Conservation (phyloP, 2,329 filamentous ascomycete genomes). For the Stemphylium lycopersici region DNA sequence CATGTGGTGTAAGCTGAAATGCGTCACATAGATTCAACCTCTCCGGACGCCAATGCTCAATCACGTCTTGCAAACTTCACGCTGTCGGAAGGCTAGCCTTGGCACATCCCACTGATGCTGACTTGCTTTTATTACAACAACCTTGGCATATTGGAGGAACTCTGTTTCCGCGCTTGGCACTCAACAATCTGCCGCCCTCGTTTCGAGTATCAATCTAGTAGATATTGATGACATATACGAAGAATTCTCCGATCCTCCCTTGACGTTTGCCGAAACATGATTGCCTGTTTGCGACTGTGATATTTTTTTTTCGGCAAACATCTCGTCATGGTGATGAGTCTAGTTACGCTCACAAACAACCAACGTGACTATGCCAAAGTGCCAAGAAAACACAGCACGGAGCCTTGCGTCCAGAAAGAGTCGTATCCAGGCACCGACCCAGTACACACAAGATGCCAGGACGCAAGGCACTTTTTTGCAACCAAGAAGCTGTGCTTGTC, state of each 20-base stretch:
- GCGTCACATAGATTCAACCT: background rate
- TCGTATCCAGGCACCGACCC: background rate
- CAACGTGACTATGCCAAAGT: too few relatives aligned
- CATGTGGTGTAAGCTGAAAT: background rate
- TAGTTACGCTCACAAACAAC: background rate
- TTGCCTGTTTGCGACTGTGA: background rate
- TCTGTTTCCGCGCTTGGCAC: conserved; percentile 34
- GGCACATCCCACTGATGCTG: conserved; percentile 16
- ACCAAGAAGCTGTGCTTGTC: conserved; percentile 18
- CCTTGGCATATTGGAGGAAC: conserved; percentile 28
- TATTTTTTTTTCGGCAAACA: too few relatives aligned
- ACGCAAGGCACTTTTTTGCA: conserved; percentile 5
- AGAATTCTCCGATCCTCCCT: background rate
- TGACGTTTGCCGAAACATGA: background rate
- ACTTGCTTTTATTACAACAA: conserved; percentile 12
- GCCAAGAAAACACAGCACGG: too few relatives aligned
- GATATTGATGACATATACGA: conserved; percentile 2
- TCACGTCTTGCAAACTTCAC: conserved; percentile 3
- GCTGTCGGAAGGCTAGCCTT: conserved; percentile 9
- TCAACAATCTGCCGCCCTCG: conserved; percentile 3
- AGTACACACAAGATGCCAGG: background rate
- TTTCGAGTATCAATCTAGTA: conserved; percentile 8
- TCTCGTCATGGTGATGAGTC: background rate
- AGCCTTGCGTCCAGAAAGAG: background rate
- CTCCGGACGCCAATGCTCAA: background rate